phyloP scores from a whole-genome alignment of 2,329 filamentous ascomycete genomes.

The Arthrobotrys conoides region DNA sequence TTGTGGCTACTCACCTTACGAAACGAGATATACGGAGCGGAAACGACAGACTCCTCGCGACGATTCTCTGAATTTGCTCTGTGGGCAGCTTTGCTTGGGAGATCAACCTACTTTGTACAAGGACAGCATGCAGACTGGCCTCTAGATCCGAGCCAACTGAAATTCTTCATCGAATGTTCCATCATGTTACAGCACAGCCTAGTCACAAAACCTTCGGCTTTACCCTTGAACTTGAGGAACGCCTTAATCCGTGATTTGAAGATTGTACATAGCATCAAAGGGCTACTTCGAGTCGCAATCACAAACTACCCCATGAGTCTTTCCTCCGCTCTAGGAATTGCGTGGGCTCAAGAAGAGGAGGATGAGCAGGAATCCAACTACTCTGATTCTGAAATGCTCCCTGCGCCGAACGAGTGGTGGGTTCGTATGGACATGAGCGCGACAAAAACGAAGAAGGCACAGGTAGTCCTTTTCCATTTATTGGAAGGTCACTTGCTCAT shows the following conservation, averaged over 20 bases:
- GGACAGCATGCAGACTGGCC: conserved; percentile 22
- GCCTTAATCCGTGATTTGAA: conserved; percentile 22
- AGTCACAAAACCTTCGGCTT: conserved; percentile 22
- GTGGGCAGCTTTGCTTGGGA: conserved; percentile 73
- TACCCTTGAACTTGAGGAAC: conserved; percentile 23
- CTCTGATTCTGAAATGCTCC: conserved; percentile 15
- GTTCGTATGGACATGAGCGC: conserved; percentile 36
- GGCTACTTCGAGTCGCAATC: conserved; percentile 9
- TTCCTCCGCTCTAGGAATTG: conserved; percentile 27
- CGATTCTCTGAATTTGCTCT: conserved; percentile 70
- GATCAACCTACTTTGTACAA: conserved; percentile 68
- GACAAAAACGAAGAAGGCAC: conserved; percentile 51
- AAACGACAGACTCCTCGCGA: conserved; percentile 67
- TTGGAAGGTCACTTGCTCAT: conserved; percentile 70
- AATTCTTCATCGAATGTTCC: conserved; percentile 45
- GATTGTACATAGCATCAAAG: conserved; percentile 27
- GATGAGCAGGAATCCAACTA: background rate
- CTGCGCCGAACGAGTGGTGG: conserved; percentile 39
- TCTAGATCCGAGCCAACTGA: conserved; percentile 3
- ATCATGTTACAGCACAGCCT: conserved; percentile 45
- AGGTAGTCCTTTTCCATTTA: conserved; percentile 67
- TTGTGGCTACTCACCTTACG: conserved; percentile 71
- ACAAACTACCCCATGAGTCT: background rate
- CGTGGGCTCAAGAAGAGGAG: conserved; percentile 48
- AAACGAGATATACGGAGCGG: conserved; percentile 68